A percentile compares a stretch with the other conserved stretches of the same genome.
These are phyloP conservation scores for Metschnikowia kunwiensis DNA, from an alignment of 805 yeast species.

Conservation along the genomic window DNA sequence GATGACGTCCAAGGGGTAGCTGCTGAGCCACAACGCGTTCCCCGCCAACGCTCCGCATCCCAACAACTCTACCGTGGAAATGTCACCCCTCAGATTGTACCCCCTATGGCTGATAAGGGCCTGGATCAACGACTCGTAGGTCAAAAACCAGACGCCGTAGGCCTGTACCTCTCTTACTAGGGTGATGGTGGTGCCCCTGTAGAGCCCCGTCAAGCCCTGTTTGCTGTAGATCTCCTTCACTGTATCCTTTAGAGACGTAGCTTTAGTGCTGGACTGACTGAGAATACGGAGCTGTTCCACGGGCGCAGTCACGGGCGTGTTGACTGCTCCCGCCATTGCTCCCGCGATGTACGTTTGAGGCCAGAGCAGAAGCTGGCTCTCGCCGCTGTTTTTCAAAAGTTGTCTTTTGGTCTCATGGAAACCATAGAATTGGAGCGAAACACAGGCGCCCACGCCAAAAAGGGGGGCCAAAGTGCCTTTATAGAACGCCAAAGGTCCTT, in stretches of 20 bases:
- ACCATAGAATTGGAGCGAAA: constrained; percentile 66
- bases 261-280: constrained; percentile 47
- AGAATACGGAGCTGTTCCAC: constrained; percentile 65
- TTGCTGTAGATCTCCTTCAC: constrained; percentile 39
- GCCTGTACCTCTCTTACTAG: constrained; percentile 63
- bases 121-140: constrained; percentile 56
- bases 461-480: constrained; percentile 45
- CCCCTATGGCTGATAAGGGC: constrained; percentile 31
- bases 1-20: constrained; percentile 52
- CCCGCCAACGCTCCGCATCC: constrained; percentile 64
- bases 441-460: constrained; percentile 53
- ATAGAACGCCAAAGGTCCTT: constrained; percentile 43
- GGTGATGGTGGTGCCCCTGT: constrained; percentile 55
- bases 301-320: constrained; percentile 59
- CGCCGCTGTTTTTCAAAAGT: constrained; percentile 31
- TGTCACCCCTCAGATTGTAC: constrained; percentile 42
- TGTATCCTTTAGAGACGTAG: constrained; percentile 30
- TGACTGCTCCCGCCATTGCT: constrained; percentile 64
- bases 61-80: constrained; percentile 55
- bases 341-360: constrained; percentile 62
- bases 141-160: constrained; percentile 70
- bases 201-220: constrained; percentile 51
- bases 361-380: constrained; percentile 42
- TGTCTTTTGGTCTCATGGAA: constrained; percentile 68
- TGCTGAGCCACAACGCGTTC: constrained; percentile 59